These are phyloP conservation scores for Linnemannia hyalina DNA, from an alignment of 192 early-diverging fungal genomes.

Conservation along the genomic window DNA sequence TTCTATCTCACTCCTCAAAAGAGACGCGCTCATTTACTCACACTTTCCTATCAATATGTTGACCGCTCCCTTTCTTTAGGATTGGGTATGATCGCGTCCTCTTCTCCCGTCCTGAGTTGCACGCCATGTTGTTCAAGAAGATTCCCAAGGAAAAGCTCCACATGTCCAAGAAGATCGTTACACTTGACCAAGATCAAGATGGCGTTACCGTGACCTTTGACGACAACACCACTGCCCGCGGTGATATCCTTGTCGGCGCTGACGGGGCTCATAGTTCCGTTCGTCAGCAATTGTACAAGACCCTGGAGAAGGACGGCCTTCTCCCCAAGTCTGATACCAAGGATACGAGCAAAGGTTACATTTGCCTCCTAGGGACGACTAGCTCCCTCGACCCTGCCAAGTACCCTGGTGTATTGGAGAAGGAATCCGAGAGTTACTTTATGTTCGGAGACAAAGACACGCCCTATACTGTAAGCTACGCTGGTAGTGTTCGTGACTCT, in stretches of 20 bases:
- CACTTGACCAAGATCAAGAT: neutral
- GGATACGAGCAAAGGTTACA: neutral
- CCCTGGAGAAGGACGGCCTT: neutral
- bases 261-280: slow-evolving; percentile 11
- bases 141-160: slow-evolving; percentile 11
- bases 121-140: slow-evolving; percentile 1
- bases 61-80: neutral
- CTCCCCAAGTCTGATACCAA: slow-evolving; percentile 4
- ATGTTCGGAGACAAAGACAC: neutral
- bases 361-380: slow-evolving; percentile 3
- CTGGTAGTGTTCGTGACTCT: neutral
- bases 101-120: slow-evolving; percentile 12
- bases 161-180: slow-evolving; percentile 12
- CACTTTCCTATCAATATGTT: too few species aligned
- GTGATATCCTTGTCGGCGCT: slow-evolving; percentile 26
- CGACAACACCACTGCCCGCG: neutral
- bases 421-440: neutral
- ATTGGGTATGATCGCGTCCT: neutral
- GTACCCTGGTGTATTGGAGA: slow-evolving; percentile 4
- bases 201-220: neutral
- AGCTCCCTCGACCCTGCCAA: neutral
- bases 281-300: slow-evolving; percentile 10
- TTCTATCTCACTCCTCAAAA: too few species aligned
- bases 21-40: too few species aligned
- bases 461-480: neutral